phyloP scores from a whole-genome alignment of 2,329 filamentous ascomycete genomes.

The Xylaria polymorpha region DNA sequence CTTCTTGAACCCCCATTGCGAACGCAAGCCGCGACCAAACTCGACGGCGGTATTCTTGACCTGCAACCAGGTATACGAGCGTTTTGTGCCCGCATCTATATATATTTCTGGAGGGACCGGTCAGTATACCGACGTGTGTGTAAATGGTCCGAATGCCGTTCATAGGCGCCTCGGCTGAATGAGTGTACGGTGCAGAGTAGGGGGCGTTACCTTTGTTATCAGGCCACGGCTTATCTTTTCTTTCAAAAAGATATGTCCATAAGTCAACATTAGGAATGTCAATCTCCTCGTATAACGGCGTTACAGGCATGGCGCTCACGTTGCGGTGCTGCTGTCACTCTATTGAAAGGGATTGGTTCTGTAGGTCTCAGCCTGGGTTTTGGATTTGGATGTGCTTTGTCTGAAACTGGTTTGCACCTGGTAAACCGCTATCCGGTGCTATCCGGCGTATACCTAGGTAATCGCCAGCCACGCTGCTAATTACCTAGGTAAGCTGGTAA shows the following conservation, averaged over 20 bases:
- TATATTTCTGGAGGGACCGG: conserved; percentile 72
- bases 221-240: conserved; percentile 71
- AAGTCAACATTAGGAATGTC: conserved; percentile 80
- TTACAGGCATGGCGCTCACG: conserved; percentile 71
- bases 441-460: background rate
- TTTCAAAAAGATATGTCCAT: conserved; percentile 82
- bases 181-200: background rate
- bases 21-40: conserved; percentile 84
- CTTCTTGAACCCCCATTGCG: conserved; percentile 80
- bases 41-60: conserved; percentile 72
- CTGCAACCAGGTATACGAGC: conserved; percentile 76
- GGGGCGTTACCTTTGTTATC: conserved; percentile 74
- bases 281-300: conserved; percentile 72
- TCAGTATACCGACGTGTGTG: conserved; percentile 11
- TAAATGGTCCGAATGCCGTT: background rate
- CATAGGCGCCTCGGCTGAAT: conserved; percentile 8
- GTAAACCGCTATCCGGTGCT: too few relatives aligned
- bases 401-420: too few relatives aligned
- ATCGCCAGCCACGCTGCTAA: background rate
- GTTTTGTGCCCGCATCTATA: conserved; percentile 76
- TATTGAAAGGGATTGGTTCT: background rate
- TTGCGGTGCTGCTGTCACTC: background rate
- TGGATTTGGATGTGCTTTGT: background rate
- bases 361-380: background rate
- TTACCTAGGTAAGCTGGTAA: background rate